Evolutionary conservation across 768 basidiomycete species (phyloP).

Genomic region (Pulveroboletus frians): DNA sequence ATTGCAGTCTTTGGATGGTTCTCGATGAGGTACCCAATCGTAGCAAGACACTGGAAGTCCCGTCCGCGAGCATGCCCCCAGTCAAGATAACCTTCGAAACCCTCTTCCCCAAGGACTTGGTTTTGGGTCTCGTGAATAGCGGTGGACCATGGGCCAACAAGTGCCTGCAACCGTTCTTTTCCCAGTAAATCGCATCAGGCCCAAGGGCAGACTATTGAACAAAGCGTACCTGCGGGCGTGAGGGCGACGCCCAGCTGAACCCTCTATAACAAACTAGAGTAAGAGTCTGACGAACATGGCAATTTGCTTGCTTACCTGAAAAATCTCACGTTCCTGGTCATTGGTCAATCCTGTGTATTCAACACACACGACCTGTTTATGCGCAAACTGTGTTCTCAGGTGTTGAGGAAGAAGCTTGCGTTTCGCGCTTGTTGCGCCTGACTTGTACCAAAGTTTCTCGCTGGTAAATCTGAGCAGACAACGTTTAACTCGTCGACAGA

Average conservation of each 20-base stretch:
- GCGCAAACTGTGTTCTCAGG: slow-evolving; percentile 35
- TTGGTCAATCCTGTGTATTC: slow-evolving; percentile 47
- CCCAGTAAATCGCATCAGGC: neutral
- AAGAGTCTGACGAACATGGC: neutral
- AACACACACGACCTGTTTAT: slow-evolving; percentile 46
- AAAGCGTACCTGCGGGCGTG: slow-evolving; percentile 40
- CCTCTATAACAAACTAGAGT: slow-evolving; percentile 24
- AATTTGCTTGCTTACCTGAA: slow-evolving; percentile 37
- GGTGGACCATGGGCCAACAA: slow-evolving; percentile 42
- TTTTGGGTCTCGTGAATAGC: slow-evolving; percentile 39
- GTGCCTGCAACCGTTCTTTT: slow-evolving; percentile 47
- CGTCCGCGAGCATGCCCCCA: slow-evolving; percentile 42
- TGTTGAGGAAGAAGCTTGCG: slow-evolving; percentile 32
- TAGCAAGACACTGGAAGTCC: slow-evolving; percentile 44
- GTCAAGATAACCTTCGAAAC: slow-evolving; percentile 36
- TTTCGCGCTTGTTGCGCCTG: slow-evolving; percentile 13
- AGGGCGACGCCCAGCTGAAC: slow-evolving; percentile 50
- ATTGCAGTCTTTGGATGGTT: slow-evolving; percentile 25
- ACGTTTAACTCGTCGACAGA: neutral
- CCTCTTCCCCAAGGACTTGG: slow-evolving; percentile 32
- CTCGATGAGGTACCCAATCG: slow-evolving; percentile 32
- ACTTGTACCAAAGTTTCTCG: slow-evolving; percentile 36
- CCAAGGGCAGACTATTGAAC: neutral
- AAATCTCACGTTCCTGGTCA: slow-evolving; percentile 64
- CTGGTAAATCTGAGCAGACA: slow-evolving; percentile 24